Evolutionary conservation across 2,329 filamentous ascomycete genomes (phyloP).

Genomic region (Exophiala aquamarina): DNA sequence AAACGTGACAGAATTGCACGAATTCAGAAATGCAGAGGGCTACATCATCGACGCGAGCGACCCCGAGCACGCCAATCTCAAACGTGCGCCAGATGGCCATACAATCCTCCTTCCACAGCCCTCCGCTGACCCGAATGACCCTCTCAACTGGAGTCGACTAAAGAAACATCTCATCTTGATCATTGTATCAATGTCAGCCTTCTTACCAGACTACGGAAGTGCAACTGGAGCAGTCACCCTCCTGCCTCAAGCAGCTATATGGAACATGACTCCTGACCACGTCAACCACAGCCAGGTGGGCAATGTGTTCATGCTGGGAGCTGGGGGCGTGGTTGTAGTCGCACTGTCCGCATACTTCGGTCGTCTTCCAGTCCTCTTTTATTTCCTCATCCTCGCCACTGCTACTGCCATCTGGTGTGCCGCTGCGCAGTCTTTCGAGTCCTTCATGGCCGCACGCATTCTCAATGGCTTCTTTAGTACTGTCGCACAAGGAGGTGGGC

Average conservation of each 20-base stretch:
- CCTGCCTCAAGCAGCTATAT: constrained; percentile 38
- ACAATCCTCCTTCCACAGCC: constrained; percentile 42
- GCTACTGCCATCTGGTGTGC: constrained; percentile 42
- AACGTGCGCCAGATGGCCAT: constrained; percentile 41
- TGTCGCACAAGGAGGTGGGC: constrained; percentile 41
- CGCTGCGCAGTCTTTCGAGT: constrained; percentile 37
- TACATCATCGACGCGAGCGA: constrained; percentile 35
- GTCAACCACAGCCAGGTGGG: constrained; percentile 43
- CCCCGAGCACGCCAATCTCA: constrained; percentile 30
- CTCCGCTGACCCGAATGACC: constrained; percentile 39
- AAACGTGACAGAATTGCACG: constrained; percentile 20
- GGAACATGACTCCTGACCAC: constrained; percentile 38
- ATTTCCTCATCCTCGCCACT: constrained; percentile 37
- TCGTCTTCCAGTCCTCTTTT: constrained; percentile 44
- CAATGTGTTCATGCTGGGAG: constrained; percentile 47
- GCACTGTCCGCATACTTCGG: constrained; percentile 44
- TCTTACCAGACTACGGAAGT: constrained; percentile 45
- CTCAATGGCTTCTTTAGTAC: constrained; percentile 48
- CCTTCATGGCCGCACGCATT: constrained; percentile 44
- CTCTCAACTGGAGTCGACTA: constrained; percentile 37
- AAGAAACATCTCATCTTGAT: constrained; percentile 39
- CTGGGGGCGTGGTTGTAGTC: constrained; percentile 42
- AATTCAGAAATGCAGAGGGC: constrained; percentile 31
- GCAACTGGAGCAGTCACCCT: constrained; percentile 43
- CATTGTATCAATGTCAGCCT: constrained; percentile 39